Evolutionary conservation across 139 green algal species (phyloP).

Genomic region (Tetradesmus obliquus): DNA sequence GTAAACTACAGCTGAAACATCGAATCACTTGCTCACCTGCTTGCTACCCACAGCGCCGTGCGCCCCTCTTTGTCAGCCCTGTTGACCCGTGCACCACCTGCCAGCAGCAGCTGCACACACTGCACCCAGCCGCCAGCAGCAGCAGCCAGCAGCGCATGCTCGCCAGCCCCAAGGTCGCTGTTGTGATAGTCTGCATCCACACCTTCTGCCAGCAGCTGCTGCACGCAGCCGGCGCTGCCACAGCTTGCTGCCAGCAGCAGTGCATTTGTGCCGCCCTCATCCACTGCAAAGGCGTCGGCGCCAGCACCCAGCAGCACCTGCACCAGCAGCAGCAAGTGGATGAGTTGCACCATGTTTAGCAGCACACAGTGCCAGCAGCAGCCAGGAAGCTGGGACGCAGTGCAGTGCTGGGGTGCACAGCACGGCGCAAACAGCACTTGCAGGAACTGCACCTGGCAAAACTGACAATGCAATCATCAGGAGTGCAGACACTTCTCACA

Average conservation of each 20-base stretch:
- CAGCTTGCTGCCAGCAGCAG: slow-evolving; percentile 23
- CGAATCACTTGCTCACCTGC: slow-evolving; percentile 5
- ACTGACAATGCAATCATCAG: too few relatives aligned
- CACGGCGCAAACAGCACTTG: too few relatives aligned
- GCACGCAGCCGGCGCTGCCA: slow-evolving; percentile 18
- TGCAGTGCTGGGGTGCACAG: too few relatives aligned
- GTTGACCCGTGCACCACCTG: slow-evolving; percentile 23
- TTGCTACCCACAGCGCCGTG: slow-evolving; percentile 30
- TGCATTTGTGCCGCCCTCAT: neutral
- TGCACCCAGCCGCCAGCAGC: neutral
- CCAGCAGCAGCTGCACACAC: slow-evolving; percentile 10
- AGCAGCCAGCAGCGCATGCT: slow-evolving; percentile 41
- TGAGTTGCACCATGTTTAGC: too few relatives aligned
- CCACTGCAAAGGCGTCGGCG: slow-evolving; percentile 31
- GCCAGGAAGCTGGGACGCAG: too few relatives aligned
- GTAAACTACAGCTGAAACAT: too few relatives aligned
- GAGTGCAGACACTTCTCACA: too few relatives aligned
- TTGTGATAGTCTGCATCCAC: slow-evolving; percentile 40
- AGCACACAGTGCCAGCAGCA: too few relatives aligned
- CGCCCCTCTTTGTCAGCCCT: slow-evolving; percentile 15
- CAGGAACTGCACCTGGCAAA: too few relatives aligned
- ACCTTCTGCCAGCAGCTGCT: slow-evolving; percentile 15
- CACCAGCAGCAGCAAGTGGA: neutral
- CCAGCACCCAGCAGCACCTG: slow-evolving; percentile 41
- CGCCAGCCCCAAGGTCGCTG: slow-evolving; percentile 18